Base-by-base conservation (phyloP, 1,284 basidiomycete species). In the Heimioporus retisporus region DNA sequence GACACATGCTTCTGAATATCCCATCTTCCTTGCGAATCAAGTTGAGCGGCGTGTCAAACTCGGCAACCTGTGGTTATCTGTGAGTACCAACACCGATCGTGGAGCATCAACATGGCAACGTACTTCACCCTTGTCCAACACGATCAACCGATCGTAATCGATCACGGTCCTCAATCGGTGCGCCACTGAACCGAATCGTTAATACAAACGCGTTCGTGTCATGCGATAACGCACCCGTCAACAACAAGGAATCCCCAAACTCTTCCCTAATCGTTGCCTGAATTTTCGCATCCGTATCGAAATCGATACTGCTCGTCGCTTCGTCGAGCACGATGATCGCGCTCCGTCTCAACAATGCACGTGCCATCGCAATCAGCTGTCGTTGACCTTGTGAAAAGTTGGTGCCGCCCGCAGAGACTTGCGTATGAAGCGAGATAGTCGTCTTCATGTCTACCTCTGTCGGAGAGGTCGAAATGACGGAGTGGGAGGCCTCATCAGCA, bases 1-100 rank as follows among this genome's bases (percentile, higher is more conserved):
- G 79, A 71, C 94, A 96, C 88, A 96, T 92, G 42, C 81, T 85
- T 70, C 92, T 86, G 81, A 96, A 96, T 21, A 93, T 85, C 0
- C 94, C 92, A 55, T 85, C 86, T 61, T 93, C 88, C 71, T 91
- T 93, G 57, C 86, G 84, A 23, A 96, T 90, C 70, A 96, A 80
- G 62, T 89, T 90, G 77, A 86, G 85, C 0, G 96, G 96, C 0
- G 94, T 95, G 75, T 96, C 96, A 68, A 93, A 93, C 78, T 97
- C 96, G 13, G 83, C 89, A 51, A 96, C 81, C 82, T 87, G 50
- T 14, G 18, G 25, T 21, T 15, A 16, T 6, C 2, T 4, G 46
- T 59, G 31, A 69, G 46, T 28, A 51, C 43, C 25, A 16, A 18
- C 6, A 48, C 46, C 18, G 46, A 21, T 48, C 46, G 18, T n/a